These are phyloP conservation scores for Fragosphaeria purpurea DNA, from an alignment of 2,329 filamentous ascomycete genomes.

Conservation along the genomic window DNA sequence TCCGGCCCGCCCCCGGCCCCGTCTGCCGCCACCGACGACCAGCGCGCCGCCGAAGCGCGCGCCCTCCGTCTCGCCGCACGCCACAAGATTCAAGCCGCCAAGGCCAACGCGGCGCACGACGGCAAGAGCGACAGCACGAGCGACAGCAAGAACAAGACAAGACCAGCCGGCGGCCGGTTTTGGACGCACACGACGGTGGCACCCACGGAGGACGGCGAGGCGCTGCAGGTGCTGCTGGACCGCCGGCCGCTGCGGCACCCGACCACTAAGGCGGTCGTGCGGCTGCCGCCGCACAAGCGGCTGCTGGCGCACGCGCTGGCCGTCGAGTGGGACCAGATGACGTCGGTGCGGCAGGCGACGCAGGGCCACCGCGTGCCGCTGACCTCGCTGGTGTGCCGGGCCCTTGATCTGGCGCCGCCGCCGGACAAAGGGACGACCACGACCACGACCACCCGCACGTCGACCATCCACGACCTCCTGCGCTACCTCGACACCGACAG, in stretches of 20 bases:
- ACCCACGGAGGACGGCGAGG: slow-evolving; percentile 15
- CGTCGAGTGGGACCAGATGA: slow-evolving; percentile 83
- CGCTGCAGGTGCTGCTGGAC: slow-evolving; percentile 57
- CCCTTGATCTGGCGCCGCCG: slow-evolving; percentile 60
- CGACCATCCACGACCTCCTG: slow-evolving; percentile 60
- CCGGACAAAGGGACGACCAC: slow-evolving; percentile 24
- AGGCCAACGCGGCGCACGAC: slow-evolving; percentile 25
- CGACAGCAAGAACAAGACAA: slow-evolving; percentile 10
- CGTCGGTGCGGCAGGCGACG: slow-evolving; percentile 71
- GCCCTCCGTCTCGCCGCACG: slow-evolving; percentile 32
- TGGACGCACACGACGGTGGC: slow-evolving; percentile 76
- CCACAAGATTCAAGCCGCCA: slow-evolving; percentile 41
- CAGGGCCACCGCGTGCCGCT: slow-evolving; percentile 83
- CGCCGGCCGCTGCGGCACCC: slow-evolving; percentile 66
- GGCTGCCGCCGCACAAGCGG: slow-evolving; percentile 63
- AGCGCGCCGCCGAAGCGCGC: slow-evolving; percentile 24
- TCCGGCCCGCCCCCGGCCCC: slow-evolving; percentile 19
- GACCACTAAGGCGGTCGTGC: slow-evolving; percentile 59
- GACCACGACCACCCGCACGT: slow-evolving; percentile 33
- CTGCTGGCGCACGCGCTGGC: slow-evolving; percentile 79
- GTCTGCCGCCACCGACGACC: no score
- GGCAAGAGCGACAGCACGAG: slow-evolving; percentile 29
- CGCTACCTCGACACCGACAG: slow-evolving; percentile 88
- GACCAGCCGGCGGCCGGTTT: slow-evolving; percentile 44
- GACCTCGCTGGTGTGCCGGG: slow-evolving; percentile 74